A percentile compares a stretch with the other conserved stretches of the same genome.
Evolutionary conservation across 768 basidiomycete genomes (phyloP).

Genomic region (Phlegmacium glaucopus): DNA sequence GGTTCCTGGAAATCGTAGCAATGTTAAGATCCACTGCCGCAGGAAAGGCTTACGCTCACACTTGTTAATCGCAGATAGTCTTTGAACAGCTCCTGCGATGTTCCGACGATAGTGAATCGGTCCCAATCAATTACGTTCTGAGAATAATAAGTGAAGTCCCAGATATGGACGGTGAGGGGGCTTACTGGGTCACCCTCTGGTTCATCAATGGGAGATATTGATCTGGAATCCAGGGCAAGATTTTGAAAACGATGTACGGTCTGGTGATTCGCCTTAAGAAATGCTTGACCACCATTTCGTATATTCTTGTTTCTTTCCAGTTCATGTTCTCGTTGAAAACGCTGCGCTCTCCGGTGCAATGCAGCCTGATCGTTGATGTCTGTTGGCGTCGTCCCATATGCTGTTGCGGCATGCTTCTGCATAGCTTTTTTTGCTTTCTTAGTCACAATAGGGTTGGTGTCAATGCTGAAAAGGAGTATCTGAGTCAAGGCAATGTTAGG

Average conservation of each 20-base stretch:
- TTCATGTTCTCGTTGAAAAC: constrained; percentile 90
- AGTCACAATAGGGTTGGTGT: constrained; percentile 30
- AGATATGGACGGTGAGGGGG: constrained; percentile 11
- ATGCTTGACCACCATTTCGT: constrained; percentile 25
- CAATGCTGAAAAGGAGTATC: constrained; percentile 15
- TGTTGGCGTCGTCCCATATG: constrained; percentile 26
- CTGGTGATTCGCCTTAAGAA: constrained; percentile 44
- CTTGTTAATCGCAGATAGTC: constrained; percentile 93
- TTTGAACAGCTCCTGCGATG: constrained; percentile 86
- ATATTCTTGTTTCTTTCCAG: constrained; percentile 67
- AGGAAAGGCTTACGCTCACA: not conserved
- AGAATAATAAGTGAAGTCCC: constrained; percentile 1
- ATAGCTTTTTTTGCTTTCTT: constrained; percentile 66
- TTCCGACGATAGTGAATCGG: constrained; percentile 91
- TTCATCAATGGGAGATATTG: constrained; percentile 56
- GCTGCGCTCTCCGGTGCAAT: constrained; percentile 73
- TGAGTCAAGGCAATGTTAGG: constrained; percentile 1
- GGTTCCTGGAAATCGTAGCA: constrained; percentile 54
- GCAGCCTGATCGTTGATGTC: constrained; percentile 68
- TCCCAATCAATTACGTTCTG: constrained; percentile 99
- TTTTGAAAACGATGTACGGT: constrained; percentile 48
- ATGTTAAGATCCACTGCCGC: not conserved
- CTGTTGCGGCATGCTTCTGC: constrained; percentile 35
- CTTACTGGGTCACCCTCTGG: constrained; percentile 72
- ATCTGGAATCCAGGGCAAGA: constrained; percentile 37